These are phyloP conservation scores for Xylaria longipes DNA, from an alignment of 495 filamentous ascomycete species.

Conservation along the genomic window DNA sequence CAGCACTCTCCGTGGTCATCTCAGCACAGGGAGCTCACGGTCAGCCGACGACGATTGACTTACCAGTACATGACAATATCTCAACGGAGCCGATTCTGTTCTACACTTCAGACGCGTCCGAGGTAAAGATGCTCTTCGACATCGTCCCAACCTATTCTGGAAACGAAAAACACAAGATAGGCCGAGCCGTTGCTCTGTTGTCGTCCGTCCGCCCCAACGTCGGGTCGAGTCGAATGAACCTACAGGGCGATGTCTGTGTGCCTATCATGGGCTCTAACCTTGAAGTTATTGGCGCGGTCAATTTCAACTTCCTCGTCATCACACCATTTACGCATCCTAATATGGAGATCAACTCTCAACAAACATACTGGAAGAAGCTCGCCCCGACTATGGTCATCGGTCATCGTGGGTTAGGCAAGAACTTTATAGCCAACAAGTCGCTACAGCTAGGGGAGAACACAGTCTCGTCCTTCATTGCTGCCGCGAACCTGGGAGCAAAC, in stretches of 20 bases:
- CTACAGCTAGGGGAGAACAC: constrained; percentile 97
- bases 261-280: constrained; percentile 84
- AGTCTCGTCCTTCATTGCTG: constrained; percentile 91
- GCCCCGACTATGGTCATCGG: constrained; percentile 85
- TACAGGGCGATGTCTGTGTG: constrained; percentile 92
- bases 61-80: constrained; percentile 92
- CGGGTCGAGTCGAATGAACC: constrained; percentile 76
- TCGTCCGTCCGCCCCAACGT: constrained; percentile 81
- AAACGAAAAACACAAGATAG: constrained; percentile 83
- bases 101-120: constrained; percentile 74
- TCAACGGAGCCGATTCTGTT: constrained; percentile 92
- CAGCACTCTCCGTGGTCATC: constrained; percentile 87
- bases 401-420: constrained; percentile 93
- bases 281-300: constrained; percentile 90
- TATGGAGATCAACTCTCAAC: constrained; percentile 84
- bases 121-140: constrained; percentile 91
- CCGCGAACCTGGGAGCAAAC: constrained; percentile 88
- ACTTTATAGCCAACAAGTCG: constrained; percentile 77
- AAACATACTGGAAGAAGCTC: constrained; percentile 90
- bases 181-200: constrained; percentile 89
- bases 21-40: constrained; percentile 88
- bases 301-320: constrained; percentile 95
- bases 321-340: constrained; percentile 94
- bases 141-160: constrained; percentile 97
- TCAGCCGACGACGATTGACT: constrained; percentile 85